Conservation (phyloP, 2,329 filamentous ascomycete species). For the Clarireedia hainanense region DNA sequence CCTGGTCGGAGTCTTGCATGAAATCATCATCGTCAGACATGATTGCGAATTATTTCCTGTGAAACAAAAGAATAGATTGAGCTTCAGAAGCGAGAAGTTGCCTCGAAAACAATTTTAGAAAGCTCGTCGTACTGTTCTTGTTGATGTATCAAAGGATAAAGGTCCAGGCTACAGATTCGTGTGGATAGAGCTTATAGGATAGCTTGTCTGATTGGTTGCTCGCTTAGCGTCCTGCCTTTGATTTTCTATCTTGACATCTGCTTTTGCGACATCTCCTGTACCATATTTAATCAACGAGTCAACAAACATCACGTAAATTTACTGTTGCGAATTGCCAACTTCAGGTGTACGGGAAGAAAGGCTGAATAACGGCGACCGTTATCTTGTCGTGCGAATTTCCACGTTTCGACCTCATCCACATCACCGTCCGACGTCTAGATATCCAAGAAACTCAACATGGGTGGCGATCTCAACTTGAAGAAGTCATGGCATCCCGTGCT, state of each 20-base stretch:
- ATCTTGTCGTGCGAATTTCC: neutral
- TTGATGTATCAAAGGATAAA: neutral
- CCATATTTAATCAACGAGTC: neutral
- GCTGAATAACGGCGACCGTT: too few species aligned
- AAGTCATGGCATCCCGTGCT: conserved; percentile 91
- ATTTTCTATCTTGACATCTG: neutral
- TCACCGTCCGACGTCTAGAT: neutral
- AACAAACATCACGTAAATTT: neutral
- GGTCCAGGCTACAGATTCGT: conserved; percentile 11
- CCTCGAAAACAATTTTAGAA: neutral
- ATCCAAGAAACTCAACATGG: conserved; percentile 53
- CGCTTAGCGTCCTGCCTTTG: neutral
- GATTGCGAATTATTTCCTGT: conserved; percentile 12
- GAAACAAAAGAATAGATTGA: neutral
- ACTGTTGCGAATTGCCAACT: too few species aligned
- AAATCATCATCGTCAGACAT: conserved; percentile 68
- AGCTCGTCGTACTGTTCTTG: neutral
- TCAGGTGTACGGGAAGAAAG: too few species aligned
- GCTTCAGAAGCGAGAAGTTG: neutral
- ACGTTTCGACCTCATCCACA: neutral
- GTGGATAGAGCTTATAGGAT: neutral
- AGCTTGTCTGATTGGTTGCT: conserved; percentile 4
- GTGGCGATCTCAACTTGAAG: conserved; percentile 92
- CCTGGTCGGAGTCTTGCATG: conserved; percentile 85
- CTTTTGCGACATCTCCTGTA: neutral